Percentiles rank a stretch among this genome's conserved stretches.
These are phyloP conservation scores for Powellomyces hirtus DNA, from an alignment of 192 early-diverging fungal species.

Conservation along the genomic window DNA sequence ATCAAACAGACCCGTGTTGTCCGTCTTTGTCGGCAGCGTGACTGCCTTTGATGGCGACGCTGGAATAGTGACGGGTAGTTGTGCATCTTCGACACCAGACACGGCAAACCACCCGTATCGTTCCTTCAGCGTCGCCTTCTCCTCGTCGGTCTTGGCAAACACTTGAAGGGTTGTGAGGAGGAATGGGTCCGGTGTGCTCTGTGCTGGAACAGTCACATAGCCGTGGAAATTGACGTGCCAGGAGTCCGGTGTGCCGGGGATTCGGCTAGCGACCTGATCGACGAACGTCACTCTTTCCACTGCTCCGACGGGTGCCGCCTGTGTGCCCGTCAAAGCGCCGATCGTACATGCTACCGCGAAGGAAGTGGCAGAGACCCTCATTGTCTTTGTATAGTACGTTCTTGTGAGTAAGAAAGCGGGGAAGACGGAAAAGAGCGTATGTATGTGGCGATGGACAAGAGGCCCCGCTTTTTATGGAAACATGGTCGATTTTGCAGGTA, in stretches of 20 bases:
- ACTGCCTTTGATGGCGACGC: background rate
- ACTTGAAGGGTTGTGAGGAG: background rate
- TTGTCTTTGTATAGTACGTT: too few species aligned
- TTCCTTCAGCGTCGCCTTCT: background rate
- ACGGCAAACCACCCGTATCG: background rate
- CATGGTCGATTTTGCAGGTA: too few species aligned
- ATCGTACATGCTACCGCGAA: too few species aligned
- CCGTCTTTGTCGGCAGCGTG: background rate
- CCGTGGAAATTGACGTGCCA: conserved; percentile 9
- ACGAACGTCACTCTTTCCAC: too few species aligned
- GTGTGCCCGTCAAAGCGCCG: too few species aligned
- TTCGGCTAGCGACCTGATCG: background rate
- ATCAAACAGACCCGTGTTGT: conserved; percentile 1
- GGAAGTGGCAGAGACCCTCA: too few species aligned
- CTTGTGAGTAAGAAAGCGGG: too few species aligned
- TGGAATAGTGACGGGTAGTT: background rate
- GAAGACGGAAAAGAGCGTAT: too few species aligned
- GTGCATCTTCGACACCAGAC: background rate
- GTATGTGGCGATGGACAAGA: too few species aligned
- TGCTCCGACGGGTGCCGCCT: too few species aligned
- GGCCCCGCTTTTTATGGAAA: too few species aligned
- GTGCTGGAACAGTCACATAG: background rate
- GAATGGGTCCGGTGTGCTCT: background rate
- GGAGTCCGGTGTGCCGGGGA: background rate
- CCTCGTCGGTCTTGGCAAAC: too few species aligned